Evolutionary conservation across 2,329 filamentous ascomycete genomes (phyloP).

Genomic region (Exophiala viscosa): DNA sequence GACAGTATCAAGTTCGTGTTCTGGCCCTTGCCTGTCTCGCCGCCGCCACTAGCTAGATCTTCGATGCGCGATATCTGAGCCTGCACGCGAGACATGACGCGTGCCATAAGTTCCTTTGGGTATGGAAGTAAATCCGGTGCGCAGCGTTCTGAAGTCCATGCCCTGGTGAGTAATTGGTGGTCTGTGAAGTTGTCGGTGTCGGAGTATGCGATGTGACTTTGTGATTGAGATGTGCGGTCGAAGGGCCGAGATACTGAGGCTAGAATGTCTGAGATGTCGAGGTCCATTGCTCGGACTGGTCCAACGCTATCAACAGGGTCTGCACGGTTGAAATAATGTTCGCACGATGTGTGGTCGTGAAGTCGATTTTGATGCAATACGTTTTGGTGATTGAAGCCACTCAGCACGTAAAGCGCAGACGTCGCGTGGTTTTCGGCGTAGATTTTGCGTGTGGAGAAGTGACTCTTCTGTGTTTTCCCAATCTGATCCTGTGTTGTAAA

Average conservation of each 20-base stretch:
- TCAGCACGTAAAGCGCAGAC: too few relatives aligned
- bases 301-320: too few relatives aligned
- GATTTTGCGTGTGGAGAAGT: too few relatives aligned
- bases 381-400: too few relatives aligned
- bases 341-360: too few relatives aligned
- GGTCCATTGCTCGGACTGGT: conserved; percentile 17
- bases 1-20: conserved; percentile 91
- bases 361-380: too few relatives aligned
- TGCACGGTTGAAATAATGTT: too few relatives aligned
- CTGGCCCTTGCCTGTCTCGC: conserved; percentile 52
- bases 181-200: conserved; percentile 50
- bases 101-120: conserved; percentile 71
- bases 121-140: conserved; percentile 85
- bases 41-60: conserved; percentile 40
- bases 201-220: conserved; percentile 2
- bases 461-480: too few relatives aligned
- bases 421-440: too few relatives aligned
- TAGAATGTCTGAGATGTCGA: conserved; percentile 44
- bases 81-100: conserved; percentile 70
- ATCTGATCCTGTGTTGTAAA: not conserved
- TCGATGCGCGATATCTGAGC: conserved; percentile 63
- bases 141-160: conserved; percentile 88
- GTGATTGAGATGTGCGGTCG: conserved; percentile 21
- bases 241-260: conserved; percentile 44
- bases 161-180: conserved; percentile 82